Conservation (phyloP, 208 protist genomes). For the Acanthamoeba healyi region DNA sequence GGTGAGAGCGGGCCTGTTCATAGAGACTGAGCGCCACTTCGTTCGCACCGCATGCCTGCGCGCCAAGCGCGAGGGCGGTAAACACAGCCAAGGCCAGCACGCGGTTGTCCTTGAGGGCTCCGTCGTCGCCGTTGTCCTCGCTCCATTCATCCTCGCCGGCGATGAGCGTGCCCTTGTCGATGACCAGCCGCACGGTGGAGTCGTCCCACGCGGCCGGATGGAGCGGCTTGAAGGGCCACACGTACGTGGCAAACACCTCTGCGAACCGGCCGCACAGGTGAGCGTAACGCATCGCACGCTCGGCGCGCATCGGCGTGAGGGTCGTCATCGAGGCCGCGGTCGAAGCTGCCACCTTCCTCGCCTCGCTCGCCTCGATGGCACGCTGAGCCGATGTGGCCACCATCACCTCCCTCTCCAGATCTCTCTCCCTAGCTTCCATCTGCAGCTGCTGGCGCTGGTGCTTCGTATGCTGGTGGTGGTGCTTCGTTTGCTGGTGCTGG, state of each 20-base stretch:
- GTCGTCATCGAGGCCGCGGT: neutral
- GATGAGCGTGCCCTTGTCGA: constrained; percentile 10
- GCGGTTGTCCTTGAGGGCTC: constrained; percentile 6
- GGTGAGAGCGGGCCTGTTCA: neutral
- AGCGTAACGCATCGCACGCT: neutral
- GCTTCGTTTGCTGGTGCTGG: too few species aligned
- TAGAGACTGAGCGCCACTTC: neutral
- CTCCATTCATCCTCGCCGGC: constrained; percentile 20
- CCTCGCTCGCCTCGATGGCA: neutral
- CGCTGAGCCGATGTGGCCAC: neutral
- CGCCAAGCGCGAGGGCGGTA: constrained; percentile 10
- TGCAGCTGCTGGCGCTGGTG: neutral
- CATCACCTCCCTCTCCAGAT: neutral
- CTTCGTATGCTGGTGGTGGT: too few species aligned
- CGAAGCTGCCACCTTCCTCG: neutral
- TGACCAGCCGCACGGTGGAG: neutral
- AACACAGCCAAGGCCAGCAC: constrained; percentile 16
- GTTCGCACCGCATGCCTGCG: constrained; percentile 3
- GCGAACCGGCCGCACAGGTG: constrained; percentile 43
- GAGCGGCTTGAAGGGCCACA: constrained; percentile 49
- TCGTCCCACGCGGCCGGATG: constrained; percentile 29
- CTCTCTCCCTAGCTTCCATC: neutral
- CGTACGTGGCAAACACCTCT: constrained; percentile 15
- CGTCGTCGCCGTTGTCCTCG: constrained; percentile 5
- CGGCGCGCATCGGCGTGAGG: neutral